Conservation (phyloP, 2,329 filamentous ascomycete genomes). For the Nemania sp. region DNA sequence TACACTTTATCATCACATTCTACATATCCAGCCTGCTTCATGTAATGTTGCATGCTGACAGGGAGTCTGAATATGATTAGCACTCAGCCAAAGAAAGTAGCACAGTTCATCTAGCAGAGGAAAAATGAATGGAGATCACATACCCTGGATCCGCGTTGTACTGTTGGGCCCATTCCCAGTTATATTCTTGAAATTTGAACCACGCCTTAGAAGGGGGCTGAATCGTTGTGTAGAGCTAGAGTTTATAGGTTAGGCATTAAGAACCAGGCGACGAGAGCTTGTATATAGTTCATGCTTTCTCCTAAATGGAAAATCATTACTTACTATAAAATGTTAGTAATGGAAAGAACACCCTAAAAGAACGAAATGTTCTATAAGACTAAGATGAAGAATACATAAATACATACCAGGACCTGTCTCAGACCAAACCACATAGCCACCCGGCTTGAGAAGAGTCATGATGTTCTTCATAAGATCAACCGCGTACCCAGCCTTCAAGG, state of each 20-base stretch:
- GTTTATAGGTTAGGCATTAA: not conserved
- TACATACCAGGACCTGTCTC: constrained; percentile 23
- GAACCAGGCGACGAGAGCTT: not conserved
- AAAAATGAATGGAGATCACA: not conserved
- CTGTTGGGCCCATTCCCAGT: constrained; percentile 22
- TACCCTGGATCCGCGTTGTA: constrained; percentile 23
- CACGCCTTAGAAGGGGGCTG: constrained; percentile 21
- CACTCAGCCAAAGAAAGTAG: not conserved
- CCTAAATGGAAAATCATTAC: not conserved
- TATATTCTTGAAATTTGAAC: constrained; percentile 21
- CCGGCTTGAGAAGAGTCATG: constrained; percentile 25
- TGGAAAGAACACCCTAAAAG: not conserved
- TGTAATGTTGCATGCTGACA: constrained; percentile 20
- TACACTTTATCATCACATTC: constrained; percentile 23
- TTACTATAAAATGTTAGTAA: not conserved
- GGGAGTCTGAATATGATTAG: no score
- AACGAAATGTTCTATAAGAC: not conserved
- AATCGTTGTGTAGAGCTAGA: constrained; percentile 9
- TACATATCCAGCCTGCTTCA: constrained; percentile 20
- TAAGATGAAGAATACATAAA: not conserved
- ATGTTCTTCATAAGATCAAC: constrained; percentile 15
- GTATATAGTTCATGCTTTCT: not conserved
- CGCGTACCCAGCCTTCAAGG: constrained; percentile 17
- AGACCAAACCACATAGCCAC: constrained; percentile 19
- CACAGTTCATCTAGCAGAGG: not conserved